These are phyloP conservation scores for Serendipita sp. DNA, from an alignment of 1,284 basidiomycete genomes.

Conservation along the genomic window DNA sequence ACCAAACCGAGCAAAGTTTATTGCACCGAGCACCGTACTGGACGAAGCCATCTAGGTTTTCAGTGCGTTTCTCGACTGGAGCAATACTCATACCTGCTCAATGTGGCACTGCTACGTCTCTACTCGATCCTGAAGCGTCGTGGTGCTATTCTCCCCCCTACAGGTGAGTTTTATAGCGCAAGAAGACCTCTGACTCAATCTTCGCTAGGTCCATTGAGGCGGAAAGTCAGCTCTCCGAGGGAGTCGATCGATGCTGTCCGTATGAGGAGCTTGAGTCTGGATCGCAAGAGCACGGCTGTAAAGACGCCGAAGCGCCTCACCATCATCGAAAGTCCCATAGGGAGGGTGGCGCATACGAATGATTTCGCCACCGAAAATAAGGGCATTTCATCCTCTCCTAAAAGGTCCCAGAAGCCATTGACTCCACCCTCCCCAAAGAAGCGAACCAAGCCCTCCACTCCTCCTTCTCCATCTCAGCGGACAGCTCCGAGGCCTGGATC, in stretches of 20 bases:
- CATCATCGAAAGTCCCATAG: constrained; percentile 39
- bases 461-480: not conserved
- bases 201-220: not conserved
- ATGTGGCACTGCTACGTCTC: constrained; percentile 41
- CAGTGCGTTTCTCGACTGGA: constrained; percentile 39
- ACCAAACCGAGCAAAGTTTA: constrained; percentile 22
- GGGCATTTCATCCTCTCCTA: constrained; percentile 4
- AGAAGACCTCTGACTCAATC: constrained; percentile 15
- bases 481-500: not conserved
- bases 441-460: constrained; percentile 1
- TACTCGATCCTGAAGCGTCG: constrained; percentile 37
- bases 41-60: constrained; percentile 26
- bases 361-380: constrained; percentile 16
- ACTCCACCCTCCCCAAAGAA: not conserved
- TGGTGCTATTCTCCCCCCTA: constrained; percentile 29
- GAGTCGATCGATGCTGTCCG: constrained; percentile 40
- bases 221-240: not conserved
- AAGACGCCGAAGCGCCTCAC: constrained; percentile 36
- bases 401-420: not conserved
- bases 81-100: constrained; percentile 45
- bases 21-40: constrained; percentile 26
- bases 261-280: constrained; percentile 36
- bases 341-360: constrained; percentile 30
- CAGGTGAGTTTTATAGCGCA: constrained; percentile 16
- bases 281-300: constrained; percentile 27